Evolutionary conservation across 1,139 yeast species (phyloP).

Genomic region (Blastobotrys capitulatus): DNA sequence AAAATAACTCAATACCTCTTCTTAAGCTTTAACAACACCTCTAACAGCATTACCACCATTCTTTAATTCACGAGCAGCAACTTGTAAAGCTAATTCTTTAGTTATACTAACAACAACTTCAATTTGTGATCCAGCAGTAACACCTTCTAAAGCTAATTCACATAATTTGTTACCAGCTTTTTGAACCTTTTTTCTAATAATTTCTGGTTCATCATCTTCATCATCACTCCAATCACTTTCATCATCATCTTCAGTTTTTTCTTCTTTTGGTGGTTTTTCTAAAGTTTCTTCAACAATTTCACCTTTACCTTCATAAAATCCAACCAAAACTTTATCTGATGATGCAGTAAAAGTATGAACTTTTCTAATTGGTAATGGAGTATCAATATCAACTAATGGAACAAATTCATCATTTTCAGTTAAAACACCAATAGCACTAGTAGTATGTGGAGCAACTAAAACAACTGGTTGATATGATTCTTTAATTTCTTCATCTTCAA

Average conservation of each 20-base stretch:
- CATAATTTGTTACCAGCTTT: constrained; percentile 74
- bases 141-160: constrained; percentile 69
- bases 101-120: constrained; percentile 82
- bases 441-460: constrained; percentile 81
- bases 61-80: constrained; percentile 77
- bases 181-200: constrained; percentile 65
- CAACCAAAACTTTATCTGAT: constrained; percentile 56
- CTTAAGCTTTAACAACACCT: constrained; percentile 23
- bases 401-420: constrained; percentile 58
- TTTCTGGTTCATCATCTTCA: constrained; percentile 67
- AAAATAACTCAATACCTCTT: background rate
- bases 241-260: constrained; percentile 48
- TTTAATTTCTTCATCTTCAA: constrained; percentile 79
- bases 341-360: constrained; percentile 57
- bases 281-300: constrained; percentile 63
- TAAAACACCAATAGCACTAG: constrained; percentile 80
- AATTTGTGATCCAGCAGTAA: constrained; percentile 59
- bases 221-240: constrained; percentile 49
- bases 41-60: constrained; percentile 47
- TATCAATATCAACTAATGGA: constrained; percentile 72
- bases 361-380: constrained; percentile 90
- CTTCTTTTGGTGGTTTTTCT: constrained; percentile 47
- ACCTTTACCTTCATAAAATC: constrained; percentile 80
- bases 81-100: constrained; percentile 75
- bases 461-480: constrained; percentile 85